Evolutionary conservation across 83 land plant species (phyloP), one percentile per base, ranked within the genome.

Genomic region (Diphasiastrum complanatum): DNA sequence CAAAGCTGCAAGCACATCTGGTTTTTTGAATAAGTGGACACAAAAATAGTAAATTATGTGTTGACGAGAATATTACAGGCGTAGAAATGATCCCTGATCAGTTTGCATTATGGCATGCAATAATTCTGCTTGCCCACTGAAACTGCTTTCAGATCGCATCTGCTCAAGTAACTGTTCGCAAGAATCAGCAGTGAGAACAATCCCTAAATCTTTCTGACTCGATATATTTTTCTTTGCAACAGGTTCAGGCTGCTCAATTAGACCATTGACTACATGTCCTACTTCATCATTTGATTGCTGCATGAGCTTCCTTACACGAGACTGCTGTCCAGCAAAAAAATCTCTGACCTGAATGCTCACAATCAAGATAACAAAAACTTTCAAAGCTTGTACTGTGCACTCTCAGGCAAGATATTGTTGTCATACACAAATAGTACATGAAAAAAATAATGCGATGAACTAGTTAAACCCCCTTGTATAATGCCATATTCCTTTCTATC

Each of bases 91-190:
- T 23, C 77, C 63, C 69, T 78, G 76, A 27, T 82, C 69, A 33
- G 88, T 76, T 43, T 65, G 77, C 53, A 93, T 62, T 51, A 93
- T 68, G 71, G 85, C 65, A 59, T 93, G 81, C 71, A 90, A 68
- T 52, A 93, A 65, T 55, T 89, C 73, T 33, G 73, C 83, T 67
- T 93, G 96, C 19, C 96, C 86, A 53, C 72, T 64, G 60, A 93
- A 93, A 5, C 78, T 75, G 47, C 65, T 72, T 67, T 89, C 99
- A 45, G 79, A 72, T 28, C 80, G 61, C 88, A 93, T 93, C 28
- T 69, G 38, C 35, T 27, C 73, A 40, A 93, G 70, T 27, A 93
- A 68, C 32, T 68, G 75, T 23, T 84, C 74, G 18, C 63, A 54
- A 18, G 67, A 51, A 5, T 75, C 78, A 10, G 37, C 54, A 58